phyloP scores from a whole-genome alignment of 2,329 filamentous ascomycete species.

The Hawksworthiomyces lignivorus region DNA sequence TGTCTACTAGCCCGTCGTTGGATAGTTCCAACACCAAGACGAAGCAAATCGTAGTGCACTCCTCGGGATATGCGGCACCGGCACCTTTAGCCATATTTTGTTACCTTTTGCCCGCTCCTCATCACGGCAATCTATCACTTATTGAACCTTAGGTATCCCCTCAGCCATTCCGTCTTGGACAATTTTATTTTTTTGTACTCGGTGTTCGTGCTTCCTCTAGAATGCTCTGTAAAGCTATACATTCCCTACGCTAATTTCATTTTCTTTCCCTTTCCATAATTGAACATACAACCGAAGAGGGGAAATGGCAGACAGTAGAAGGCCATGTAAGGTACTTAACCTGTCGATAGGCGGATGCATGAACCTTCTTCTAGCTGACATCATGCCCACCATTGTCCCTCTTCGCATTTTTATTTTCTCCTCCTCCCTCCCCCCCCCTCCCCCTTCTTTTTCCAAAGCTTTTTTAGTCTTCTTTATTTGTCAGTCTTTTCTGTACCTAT shows the following conservation, averaged over 20 bases:
- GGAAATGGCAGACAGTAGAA: background rate
- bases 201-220: background rate
- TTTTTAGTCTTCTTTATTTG: background rate
- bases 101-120: background rate
- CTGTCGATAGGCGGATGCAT: background rate
- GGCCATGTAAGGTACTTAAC: background rate
- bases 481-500: too few relatives aligned
- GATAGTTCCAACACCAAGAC: too few relatives aligned
- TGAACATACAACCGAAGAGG: background rate
- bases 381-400: background rate
- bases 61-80: conserved; percentile 3
- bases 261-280: background rate
- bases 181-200: conserved; percentile 1
- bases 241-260: background rate
- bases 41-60: too few relatives aligned
- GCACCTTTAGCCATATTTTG: conserved; percentile 6
- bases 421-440: background rate
- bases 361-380: background rate
- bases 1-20: background rate
- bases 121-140: conserved; percentile 5
- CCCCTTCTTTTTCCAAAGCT: background rate
- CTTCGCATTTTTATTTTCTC: conserved; percentile 1
- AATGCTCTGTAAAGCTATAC: too few relatives aligned
- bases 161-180: conserved; percentile 5
- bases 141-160: conserved; percentile 1